Base-by-base conservation (phyloP, 768 basidiomycete genomes). In the Suillus subaureus region DNA sequence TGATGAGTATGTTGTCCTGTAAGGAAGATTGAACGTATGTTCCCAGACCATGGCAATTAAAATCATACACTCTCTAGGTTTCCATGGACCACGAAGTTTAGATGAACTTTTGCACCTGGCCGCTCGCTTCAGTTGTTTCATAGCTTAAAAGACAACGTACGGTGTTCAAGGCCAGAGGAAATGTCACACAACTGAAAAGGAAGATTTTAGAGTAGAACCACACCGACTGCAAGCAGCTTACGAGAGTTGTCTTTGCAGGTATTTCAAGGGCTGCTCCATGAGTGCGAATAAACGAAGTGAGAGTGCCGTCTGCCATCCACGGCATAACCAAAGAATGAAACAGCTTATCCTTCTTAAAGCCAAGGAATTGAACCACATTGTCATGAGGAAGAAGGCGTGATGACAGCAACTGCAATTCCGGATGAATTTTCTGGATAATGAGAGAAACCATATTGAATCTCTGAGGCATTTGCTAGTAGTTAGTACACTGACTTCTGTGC, bases 1-100 rank as follows among this genome's bases (percentile, higher is more conserved):
- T 39, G 26, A 58, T 58, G 56, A 58, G 56, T 39, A 58, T 16
- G 56, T 58, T 58, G 23, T 58, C 56, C 56, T 58, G 37, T 39
- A 16, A 11, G 7, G 37, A 58, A 8, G 23, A 9, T 39, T 58
- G 2, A 26, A 16, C 5, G 6, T 9, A n/a, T 26, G 16, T 39
- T 39, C 23, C n/a, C 15, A 26, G 5, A 26, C 2, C 9, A 15
- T 23, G 2, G 2, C 9, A 0, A 23, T 13, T 13, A 23, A 56
- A 56, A 57, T 26, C 56, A 9, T 57, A 57, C 56, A 26, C 37
- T 57, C 23, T 57, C 56, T 39, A 57, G 35, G 7, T 57, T 57
- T 23, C 56, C 56, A 37, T 39, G 56, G 26, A 57, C 23, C 23
- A 57, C 37, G 0, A 39, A 39, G 56, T 57, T 26, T 26, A 13